These are phyloP conservation scores for Symbiodinium natans DNA, from an alignment of 73 alveolate species.

Conservation along the genomic window DNA sequence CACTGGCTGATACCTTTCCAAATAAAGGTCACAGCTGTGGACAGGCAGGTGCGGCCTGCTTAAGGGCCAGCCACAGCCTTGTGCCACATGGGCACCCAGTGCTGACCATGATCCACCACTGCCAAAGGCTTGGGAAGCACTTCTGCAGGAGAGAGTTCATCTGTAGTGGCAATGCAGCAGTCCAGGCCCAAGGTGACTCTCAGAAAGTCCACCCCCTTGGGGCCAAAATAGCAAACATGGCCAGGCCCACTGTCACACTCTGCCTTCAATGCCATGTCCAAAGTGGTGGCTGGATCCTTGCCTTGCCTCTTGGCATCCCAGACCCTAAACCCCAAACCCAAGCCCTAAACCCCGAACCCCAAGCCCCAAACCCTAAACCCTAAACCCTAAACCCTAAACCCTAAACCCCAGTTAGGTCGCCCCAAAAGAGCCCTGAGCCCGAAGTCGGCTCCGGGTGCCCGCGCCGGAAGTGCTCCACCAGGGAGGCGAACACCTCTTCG, in stretches of 20 bases:
- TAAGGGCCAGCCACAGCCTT: neutral
- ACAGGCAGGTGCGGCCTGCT: constrained; percentile 11
- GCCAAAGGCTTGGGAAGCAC: neutral
- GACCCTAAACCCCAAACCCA: neutral
- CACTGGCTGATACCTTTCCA: constrained; percentile 19
- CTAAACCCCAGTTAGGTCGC: too few relatives aligned
- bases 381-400: too few relatives aligned
- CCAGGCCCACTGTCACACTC: neutral
- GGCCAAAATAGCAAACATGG: constrained; percentile 1
- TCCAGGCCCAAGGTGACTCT: neutral
- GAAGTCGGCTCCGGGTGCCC: neutral
- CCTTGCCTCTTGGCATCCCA: neutral
- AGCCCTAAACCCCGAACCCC: too few relatives aligned
- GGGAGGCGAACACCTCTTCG: constrained; percentile 40
- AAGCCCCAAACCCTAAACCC: too few relatives aligned
- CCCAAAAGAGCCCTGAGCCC: too few relatives aligned
- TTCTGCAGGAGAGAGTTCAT: neutral
- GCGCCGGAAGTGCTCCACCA: constrained; percentile 73
- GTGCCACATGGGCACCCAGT: constrained; percentile 22
- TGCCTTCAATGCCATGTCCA: constrained; percentile 6
- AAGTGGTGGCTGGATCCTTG: neutral
- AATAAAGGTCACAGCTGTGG: neutral
- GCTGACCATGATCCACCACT: neutral
- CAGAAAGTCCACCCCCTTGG: neutral
- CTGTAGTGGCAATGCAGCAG: neutral